Conservation (phyloP, 805 yeast genomes). For the Wickerhamomyces alni region DNA sequence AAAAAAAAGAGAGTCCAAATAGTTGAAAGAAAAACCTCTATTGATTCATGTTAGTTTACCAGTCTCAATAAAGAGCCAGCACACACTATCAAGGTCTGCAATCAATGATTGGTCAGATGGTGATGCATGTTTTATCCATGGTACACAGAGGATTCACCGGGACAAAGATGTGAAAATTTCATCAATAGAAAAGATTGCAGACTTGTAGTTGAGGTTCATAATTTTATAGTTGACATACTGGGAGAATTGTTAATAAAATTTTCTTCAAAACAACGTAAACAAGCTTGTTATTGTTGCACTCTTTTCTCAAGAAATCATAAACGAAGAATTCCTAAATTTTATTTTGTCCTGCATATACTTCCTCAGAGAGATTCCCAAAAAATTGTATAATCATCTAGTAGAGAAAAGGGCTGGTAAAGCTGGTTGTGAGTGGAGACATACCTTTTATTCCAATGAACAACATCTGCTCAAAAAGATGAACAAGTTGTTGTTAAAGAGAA, state of each 20-base stretch:
- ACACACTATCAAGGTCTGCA: too few relatives aligned
- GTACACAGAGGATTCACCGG: slow-evolving; percentile 63
- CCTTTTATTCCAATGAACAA: not conserved
- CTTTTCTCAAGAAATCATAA: slow-evolving; percentile 41
- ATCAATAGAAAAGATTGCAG: slow-evolving; percentile 9
- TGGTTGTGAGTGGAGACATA: too few relatives aligned
- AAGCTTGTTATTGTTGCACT: not conserved
- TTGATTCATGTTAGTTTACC: not conserved
- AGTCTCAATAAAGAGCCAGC: not conserved
- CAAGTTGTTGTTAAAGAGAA: too few relatives aligned
- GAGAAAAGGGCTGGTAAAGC: not conserved
- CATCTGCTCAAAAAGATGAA: too few relatives aligned
- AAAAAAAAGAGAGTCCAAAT: too few relatives aligned
- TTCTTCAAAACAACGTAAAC: not conserved
- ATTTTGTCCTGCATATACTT: slow-evolving; percentile 71
- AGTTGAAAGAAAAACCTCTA: too few relatives aligned
- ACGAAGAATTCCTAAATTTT: slow-evolving; percentile 69
- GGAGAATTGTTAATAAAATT: not conserved
- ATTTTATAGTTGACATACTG: slow-evolving; percentile 1
- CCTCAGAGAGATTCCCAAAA: slow-evolving; percentile 48
- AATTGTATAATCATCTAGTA: slow-evolving; percentile 28
- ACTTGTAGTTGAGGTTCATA: not conserved
- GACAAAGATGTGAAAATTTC: slow-evolving; percentile 22
- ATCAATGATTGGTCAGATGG: slow-evolving; percentile 64
- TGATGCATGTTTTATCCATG: slow-evolving; percentile 91